A percentile compares a stretch with the other conserved stretches of the same genome.
These are phyloP conservation scores for Dendrobium nobile DNA, from an alignment of 106 monocot species.

Conservation along the genomic window DNA sequence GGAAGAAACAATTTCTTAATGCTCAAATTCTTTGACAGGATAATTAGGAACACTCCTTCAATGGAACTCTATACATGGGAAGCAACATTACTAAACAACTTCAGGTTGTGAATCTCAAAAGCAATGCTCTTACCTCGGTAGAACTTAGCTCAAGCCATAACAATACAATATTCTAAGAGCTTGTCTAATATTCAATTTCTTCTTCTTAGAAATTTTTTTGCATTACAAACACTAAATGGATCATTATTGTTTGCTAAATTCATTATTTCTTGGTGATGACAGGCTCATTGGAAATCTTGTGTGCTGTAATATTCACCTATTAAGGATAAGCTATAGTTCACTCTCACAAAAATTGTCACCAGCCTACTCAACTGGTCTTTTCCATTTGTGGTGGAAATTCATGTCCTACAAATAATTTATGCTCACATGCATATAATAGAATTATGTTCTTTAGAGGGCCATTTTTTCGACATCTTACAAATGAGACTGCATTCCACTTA, in stretches of 20 bases:
- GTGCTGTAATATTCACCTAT: constrained; percentile 23
- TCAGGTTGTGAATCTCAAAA: constrained; percentile 38
- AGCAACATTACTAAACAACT: constrained; percentile 31
- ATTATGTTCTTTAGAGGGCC: constrained; percentile 52
- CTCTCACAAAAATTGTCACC: constrained; percentile 3
- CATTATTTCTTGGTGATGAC: constrained; percentile 4
- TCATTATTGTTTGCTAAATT: background rate
- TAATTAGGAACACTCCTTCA: constrained; percentile 19
- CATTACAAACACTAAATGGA: background rate
- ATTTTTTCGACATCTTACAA: constrained; percentile 27
- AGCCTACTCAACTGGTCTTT: background rate
- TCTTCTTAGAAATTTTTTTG: background rate
- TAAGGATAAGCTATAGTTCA: constrained; percentile 18
- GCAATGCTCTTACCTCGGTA: constrained; percentile 27
- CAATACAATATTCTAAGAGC: constrained; percentile 20
- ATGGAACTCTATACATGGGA: constrained; percentile 21
- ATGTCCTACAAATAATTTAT: constrained; percentile 15
- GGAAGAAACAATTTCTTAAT: background rate
- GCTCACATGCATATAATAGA: constrained; percentile 41
- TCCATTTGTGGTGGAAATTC: background rate
- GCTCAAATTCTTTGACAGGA: constrained; percentile 9
- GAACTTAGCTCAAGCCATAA: constrained; percentile 24
- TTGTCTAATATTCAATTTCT: background rate
- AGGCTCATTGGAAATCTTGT: constrained; percentile 44
- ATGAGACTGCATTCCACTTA: constrained; percentile 7